phyloP scores from a whole-genome alignment of 768 basidiomycete species.

The Podaxis rugospora region DNA sequence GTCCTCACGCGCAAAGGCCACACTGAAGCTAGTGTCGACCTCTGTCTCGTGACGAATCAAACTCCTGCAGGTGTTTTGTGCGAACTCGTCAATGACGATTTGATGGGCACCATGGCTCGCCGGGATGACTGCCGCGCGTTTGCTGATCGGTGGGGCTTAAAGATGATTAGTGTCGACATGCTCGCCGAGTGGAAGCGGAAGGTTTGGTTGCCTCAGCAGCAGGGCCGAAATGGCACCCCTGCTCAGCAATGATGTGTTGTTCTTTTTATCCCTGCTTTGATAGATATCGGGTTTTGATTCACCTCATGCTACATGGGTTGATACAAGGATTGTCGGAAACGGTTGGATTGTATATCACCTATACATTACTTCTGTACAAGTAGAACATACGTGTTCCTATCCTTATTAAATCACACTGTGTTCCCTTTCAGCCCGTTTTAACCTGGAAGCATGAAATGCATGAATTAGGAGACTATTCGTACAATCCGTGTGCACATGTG shows the following conservation, averaged over 20 bases:
- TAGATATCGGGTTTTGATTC: neutral
- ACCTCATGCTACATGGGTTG: neutral
- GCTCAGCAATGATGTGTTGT: neutral
- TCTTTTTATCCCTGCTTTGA: neutral
- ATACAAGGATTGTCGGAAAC: neutral
- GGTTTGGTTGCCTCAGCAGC: conserved; percentile 15
- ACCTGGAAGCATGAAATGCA: neutral
- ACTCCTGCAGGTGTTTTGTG: conserved; percentile 82
- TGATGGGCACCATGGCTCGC: conserved; percentile 87
- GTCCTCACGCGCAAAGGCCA: conserved; percentile 87
- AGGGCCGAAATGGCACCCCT: neutral
- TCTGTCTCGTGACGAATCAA: conserved; percentile 72
- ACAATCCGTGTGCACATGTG: neutral
- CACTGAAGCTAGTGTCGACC: conserved; percentile 87
- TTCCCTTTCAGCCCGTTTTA: neutral
- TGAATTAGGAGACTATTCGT: neutral
- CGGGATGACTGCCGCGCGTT: conserved; percentile 91
- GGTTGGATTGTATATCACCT: neutral
- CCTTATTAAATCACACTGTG: neutral
- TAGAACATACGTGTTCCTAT: neutral
- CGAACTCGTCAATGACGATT: conserved; percentile 92
- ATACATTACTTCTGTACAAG: neutral
- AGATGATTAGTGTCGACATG: conserved; percentile 94
- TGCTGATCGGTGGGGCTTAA: conserved; percentile 84
- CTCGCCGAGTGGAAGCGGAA: conserved; percentile 47